Evolutionary conservation across 1,284 basidiomycete genomes (phyloP).

Genomic region (Ganoderma sinense): DNA sequence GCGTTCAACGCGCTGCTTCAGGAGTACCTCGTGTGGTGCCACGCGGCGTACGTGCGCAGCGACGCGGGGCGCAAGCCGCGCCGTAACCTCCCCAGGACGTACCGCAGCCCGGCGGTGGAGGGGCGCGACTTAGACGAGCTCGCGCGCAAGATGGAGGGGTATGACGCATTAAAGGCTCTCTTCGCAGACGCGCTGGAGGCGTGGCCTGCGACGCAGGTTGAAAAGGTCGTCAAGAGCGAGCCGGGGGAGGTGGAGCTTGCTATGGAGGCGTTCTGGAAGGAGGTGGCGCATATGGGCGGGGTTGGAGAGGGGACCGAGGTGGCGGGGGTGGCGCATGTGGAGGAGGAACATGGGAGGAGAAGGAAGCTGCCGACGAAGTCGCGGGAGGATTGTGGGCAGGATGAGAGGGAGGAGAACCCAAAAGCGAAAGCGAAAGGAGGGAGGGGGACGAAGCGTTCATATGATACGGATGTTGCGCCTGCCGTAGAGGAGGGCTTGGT

Average conservation of each 20-base stretch:
- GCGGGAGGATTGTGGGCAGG: not conserved
- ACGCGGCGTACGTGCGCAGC: not conserved
- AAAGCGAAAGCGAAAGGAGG: not conserved
- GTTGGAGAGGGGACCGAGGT: not conserved
- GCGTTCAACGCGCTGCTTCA: constrained; percentile 4
- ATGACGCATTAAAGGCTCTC: not conserved
- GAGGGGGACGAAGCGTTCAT: not conserved
- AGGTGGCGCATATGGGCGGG: not conserved
- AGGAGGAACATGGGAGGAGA: not conserved
- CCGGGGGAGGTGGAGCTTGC: not conserved
- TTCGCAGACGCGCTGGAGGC: not conserved
- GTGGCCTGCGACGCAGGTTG: constrained; percentile 4
- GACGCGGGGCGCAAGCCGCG: not conserved
- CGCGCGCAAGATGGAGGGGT: not conserved
- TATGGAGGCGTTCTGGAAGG: not conserved
- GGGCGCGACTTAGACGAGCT: not conserved
- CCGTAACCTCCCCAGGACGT: not conserved
- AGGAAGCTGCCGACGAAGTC: not conserved
- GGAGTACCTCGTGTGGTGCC: not conserved
- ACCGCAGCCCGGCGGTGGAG: not conserved
- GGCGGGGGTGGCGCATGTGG: not conserved
- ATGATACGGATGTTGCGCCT: not conserved
- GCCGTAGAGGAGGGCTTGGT: not conserved
- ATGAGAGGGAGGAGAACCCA: not conserved
- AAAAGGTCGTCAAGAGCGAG: not conserved